phyloP scores from a whole-genome alignment of 192 early-diverging fungal species.

The Linnemannia elongata region DNA sequence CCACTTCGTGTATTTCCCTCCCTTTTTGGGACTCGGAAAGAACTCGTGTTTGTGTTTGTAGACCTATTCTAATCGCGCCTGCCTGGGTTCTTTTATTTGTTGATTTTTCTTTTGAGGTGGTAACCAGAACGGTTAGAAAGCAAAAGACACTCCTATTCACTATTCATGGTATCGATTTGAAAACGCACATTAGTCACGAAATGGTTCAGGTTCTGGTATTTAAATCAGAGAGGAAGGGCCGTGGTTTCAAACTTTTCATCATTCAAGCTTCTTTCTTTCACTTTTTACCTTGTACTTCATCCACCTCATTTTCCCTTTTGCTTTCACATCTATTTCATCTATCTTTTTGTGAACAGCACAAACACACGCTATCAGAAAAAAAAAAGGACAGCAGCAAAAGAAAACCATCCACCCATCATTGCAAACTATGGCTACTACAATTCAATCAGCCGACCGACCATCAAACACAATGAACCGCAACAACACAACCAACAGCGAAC shows the following conservation, averaged over 20 bases:
- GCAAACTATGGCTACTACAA: not conserved
- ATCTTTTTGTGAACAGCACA: not conserved
- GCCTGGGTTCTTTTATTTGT: not conserved
- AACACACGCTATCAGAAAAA: not conserved
- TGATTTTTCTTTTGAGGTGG: not conserved
- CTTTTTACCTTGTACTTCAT: not conserved
- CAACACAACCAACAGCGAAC: not conserved
- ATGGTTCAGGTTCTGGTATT: not conserved
- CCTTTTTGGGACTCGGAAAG: not conserved
- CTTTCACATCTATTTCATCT: not conserved
- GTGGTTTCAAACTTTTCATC: not conserved
- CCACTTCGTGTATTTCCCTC: not conserved
- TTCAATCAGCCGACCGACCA: not conserved
- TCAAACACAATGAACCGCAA: not conserved
- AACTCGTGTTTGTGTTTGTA: not conserved
- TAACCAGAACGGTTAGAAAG: not conserved
- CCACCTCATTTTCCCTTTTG: not conserved
- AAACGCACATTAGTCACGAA: no score
- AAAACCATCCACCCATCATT: not conserved
- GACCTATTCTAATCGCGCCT: not conserved
- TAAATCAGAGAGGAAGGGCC: not conserved
- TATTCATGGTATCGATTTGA: no score
- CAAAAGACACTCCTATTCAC: no score
- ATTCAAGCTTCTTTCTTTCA: not conserved
- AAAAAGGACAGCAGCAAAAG: not conserved